These are phyloP conservation scores for Penicillium sp. DNA, from an alignment of 2,329 filamentous ascomycete species.

Conservation along the genomic window DNA sequence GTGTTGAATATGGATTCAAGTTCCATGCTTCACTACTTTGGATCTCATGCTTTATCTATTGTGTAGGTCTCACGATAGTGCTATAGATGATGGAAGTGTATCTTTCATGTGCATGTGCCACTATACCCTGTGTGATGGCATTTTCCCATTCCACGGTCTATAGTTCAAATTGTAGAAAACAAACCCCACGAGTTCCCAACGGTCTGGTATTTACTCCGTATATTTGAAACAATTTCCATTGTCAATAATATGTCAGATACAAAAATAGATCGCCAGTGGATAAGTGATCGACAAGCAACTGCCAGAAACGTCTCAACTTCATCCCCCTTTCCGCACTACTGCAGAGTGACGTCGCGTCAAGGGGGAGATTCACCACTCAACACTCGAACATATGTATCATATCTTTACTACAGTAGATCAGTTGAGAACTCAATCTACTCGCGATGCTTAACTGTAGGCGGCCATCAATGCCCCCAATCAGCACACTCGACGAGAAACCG, in stretches of 20 bases:
- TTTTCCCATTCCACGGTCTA: not conserved
- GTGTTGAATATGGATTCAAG: not conserved
- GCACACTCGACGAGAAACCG: conserved; percentile 26
- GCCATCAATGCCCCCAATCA: conserved; percentile 22
- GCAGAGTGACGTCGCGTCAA: conserved; percentile 11
- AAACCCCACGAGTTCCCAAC: not conserved
- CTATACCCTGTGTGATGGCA: not conserved
- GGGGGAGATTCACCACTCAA: not conserved
- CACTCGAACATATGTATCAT: not conserved
- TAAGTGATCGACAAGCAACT: conserved; percentile 17
- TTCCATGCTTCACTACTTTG: not conserved
- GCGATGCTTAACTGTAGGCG: conserved; percentile 13
- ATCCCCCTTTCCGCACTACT: conserved; percentile 4
- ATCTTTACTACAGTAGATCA: not conserved
- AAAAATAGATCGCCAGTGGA: conserved; percentile 15
- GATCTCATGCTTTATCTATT: not conserved
- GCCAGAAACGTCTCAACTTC: conserved; percentile 2
- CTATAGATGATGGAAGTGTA: not conserved
- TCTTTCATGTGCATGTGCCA: not conserved
- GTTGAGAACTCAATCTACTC: not conserved
- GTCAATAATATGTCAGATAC: not conserved
- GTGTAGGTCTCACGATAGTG: not conserved
- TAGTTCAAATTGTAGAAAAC: not conserved
- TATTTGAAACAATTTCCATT: not conserved
- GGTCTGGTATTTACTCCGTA: too few species aligned